phyloP scores from a whole-genome alignment of 2,329 filamentous ascomycete species.

The Monosporascus sp. region DNA sequence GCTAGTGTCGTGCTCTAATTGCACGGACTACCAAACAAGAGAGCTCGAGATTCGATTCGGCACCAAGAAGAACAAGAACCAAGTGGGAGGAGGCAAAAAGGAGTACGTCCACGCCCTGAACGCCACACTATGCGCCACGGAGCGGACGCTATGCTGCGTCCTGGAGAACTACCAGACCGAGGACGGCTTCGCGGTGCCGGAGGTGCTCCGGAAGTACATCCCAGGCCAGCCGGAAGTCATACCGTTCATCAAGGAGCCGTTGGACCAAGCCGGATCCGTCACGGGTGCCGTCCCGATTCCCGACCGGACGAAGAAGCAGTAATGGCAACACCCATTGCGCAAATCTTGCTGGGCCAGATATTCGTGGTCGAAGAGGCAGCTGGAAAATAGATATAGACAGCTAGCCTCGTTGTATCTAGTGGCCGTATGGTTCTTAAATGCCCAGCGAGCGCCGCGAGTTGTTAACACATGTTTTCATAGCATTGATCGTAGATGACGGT shows the following conservation, averaged over 20 bases:
- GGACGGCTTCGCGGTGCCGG: constrained; percentile 73
- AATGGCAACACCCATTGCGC: too few relatives aligned
- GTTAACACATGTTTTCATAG: too few relatives aligned
- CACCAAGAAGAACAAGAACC: constrained; percentile 70
- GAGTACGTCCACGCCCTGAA: constrained; percentile 93
- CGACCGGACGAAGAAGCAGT: too few relatives aligned
- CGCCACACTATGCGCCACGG: constrained; percentile 84
- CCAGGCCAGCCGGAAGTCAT: constrained; percentile 87
- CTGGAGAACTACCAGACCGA: constrained; percentile 96
- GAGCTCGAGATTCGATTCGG: constrained; percentile 92
- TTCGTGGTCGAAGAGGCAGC: too few relatives aligned
- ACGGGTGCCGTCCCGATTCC: too few relatives aligned
- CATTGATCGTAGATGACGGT: too few relatives aligned
- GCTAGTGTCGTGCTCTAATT: constrained; percentile 95
- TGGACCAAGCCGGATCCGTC: too few relatives aligned
- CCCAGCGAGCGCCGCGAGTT: too few relatives aligned
- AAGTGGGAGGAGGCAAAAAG: constrained; percentile 56
- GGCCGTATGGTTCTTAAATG: too few relatives aligned
- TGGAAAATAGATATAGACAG: too few relatives aligned
- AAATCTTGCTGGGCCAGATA: too few relatives aligned
- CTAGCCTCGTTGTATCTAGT: too few relatives aligned
- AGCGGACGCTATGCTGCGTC: constrained; percentile 87
- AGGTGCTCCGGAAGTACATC: constrained; percentile 82
- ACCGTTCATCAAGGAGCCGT: constrained; percentile 72
- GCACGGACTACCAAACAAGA: constrained; percentile 93